Percentiles rank a stretch among this genome's conserved stretches.
These are phyloP conservation scores for Eucalyptus regnans DNA, from an alignment of 345 rosid genomes.

Conservation along the genomic window DNA sequence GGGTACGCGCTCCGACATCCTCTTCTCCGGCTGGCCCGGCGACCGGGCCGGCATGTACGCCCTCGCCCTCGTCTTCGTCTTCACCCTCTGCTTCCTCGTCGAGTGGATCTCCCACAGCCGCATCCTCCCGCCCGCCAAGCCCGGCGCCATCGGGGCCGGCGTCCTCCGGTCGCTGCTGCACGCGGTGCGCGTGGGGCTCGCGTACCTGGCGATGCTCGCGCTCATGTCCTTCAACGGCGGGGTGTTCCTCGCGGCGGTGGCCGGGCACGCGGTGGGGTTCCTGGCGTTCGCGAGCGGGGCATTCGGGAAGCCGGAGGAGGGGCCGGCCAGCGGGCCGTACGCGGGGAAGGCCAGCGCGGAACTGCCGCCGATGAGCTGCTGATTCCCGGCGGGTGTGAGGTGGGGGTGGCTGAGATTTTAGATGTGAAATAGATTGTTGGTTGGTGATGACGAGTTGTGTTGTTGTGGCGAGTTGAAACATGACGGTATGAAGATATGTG, in stretches of 20 bases:
- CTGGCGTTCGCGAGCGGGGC: conserved; percentile 41
- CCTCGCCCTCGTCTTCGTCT: conserved; percentile 33
- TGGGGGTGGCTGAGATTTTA: neutral
- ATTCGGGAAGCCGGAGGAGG: conserved; percentile 6
- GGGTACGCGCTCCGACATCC: conserved; percentile 47
- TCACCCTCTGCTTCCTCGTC: conserved; percentile 22
- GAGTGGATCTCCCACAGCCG: conserved; percentile 49
- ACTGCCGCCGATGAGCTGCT: conserved; percentile 15
- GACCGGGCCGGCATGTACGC: conserved; percentile 35
- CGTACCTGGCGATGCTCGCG: conserved; percentile 68
- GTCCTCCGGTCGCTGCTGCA: conserved; percentile 36
- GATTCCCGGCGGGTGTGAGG: neutral
- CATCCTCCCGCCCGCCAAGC: conserved; percentile 8
- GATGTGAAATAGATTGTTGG: neutral
- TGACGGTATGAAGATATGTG: neutral
- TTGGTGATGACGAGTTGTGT: neutral
- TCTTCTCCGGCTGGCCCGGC: conserved; percentile 73
- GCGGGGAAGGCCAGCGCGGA: neutral
- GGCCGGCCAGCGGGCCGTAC: neutral
- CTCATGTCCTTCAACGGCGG: conserved; percentile 87
- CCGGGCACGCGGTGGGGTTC: conserved; percentile 60
- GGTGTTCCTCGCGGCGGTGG: conserved; percentile 54
- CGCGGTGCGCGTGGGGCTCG: conserved; percentile 37
- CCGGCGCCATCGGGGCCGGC: conserved; percentile 18
- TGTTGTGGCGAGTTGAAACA: neutral